These are phyloP conservation scores for Candida morakotiae DNA, from an alignment of 805 yeast genomes.

Conservation along the genomic window DNA sequence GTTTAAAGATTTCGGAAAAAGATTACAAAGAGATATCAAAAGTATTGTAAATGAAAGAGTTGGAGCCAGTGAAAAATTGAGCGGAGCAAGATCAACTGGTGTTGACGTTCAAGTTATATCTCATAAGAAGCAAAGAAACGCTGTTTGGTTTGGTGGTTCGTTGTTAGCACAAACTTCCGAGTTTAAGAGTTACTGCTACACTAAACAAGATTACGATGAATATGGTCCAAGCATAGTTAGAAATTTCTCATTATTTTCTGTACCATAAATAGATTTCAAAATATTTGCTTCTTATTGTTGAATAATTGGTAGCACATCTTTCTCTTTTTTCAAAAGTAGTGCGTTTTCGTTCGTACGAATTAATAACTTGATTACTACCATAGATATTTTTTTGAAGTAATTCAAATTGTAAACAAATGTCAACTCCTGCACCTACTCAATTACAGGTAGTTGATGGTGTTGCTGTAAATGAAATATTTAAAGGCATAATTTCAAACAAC, in stretches of 20 bases:
- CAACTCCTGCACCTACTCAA: constrained; percentile 22
- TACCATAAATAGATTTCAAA: constrained; percentile 49
- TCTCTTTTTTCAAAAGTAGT: constrained; percentile 1
- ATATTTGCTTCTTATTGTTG: too few relatives aligned
- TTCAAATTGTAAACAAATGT: constrained; percentile 1
- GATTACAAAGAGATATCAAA: constrained; percentile 93
- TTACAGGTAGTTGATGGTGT: constrained; percentile 42
- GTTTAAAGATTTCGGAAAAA: constrained; percentile 97
- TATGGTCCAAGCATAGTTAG: constrained; percentile 97
- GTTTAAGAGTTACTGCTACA: constrained; percentile 93
- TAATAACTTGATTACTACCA: too few relatives aligned
- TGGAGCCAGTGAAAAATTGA: constrained; percentile 68
- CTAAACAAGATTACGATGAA: constrained; percentile 96
- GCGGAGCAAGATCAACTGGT: constrained; percentile 81
- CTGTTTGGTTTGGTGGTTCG: constrained; percentile 99
- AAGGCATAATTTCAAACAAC: constrained; percentile 42
- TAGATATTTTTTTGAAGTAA: too few relatives aligned
- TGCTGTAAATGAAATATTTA: constrained; percentile 49
- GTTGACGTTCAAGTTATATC: constrained; percentile 95
- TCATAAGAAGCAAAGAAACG: constrained; percentile 96
- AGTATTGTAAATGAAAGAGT: constrained; percentile 85
- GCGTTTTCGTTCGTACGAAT: neutral
- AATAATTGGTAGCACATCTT: neutral
- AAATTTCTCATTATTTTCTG: constrained; percentile 91
- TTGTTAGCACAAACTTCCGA: constrained; percentile 95